Percentiles rank a stretch among this genome's conserved stretches.
These are phyloP conservation scores for Aspergillus latus DNA, from an alignment of 2,329 filamentous ascomycete species.

Conservation along the genomic window DNA sequence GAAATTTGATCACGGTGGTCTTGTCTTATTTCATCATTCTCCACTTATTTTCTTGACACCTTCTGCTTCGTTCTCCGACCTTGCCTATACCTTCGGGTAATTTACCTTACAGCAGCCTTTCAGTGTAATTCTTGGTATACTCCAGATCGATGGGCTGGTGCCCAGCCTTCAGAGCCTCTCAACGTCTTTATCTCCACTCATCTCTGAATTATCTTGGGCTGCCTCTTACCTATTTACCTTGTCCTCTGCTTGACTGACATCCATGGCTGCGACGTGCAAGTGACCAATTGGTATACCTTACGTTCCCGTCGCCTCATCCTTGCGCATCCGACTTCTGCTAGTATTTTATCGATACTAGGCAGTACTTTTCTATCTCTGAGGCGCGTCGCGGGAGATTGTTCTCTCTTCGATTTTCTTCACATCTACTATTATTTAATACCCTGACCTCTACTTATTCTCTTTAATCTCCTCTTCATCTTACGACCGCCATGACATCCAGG, in stretches of 20 bases:
- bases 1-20: neutral
- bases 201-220: constrained; percentile 9
- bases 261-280: constrained; percentile 25
- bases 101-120: constrained; percentile 15
- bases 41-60: constrained; percentile 10
- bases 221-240: neutral
- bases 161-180: constrained; percentile 7
- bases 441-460: constrained; percentile 8
- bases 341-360: constrained; percentile 11
- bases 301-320: constrained; percentile 17
- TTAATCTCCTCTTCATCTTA: constrained; percentile 16
- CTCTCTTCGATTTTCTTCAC: constrained; percentile 9
- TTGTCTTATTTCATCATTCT: constrained; percentile 13
- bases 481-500: constrained; percentile 44
- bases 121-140: constrained; percentile 15
- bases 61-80: constrained; percentile 13
- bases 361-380: constrained; percentile 11
- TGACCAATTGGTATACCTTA: constrained; percentile 17
- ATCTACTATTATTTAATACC: constrained; percentile 7
- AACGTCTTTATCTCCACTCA: constrained; percentile 13
- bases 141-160: constrained; percentile 12
- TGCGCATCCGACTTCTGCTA: constrained; percentile 1
- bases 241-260: constrained; percentile 1
- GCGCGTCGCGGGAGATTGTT: constrained; percentile 15
- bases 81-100: constrained; percentile 10